Percentiles rank a stretch among this genome's conserved stretches.
These are phyloP conservation scores for Plasmodium coatneyi DNA, from an alignment of 169 alveolate genomes.

Conservation along the genomic window DNA sequence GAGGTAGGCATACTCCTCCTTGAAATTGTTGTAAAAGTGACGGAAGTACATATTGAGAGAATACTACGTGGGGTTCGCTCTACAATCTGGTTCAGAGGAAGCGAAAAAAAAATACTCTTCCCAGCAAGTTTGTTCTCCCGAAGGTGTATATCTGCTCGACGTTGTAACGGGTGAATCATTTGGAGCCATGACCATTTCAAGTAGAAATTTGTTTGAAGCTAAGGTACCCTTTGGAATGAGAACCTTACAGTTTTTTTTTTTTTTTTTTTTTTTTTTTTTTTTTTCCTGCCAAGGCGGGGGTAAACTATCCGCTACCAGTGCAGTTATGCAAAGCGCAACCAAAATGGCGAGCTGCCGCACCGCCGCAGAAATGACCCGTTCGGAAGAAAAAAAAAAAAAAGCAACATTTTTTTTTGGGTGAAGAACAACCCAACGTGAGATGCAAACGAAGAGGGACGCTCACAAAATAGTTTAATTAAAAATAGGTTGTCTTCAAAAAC, in stretches of 20 bases:
- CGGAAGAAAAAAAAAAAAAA: background rate
- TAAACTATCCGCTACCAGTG: background rate
- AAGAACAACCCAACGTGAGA: background rate
- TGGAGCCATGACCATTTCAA: background rate
- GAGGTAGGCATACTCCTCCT: slow-evolving; percentile 58
- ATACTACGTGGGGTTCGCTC: background rate
- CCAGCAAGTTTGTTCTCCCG: background rate
- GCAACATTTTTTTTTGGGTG: background rate
- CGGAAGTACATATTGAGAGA: slow-evolving; percentile 22
- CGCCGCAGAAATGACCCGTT: background rate
- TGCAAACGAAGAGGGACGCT: background rate
- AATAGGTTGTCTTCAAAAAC: background rate
- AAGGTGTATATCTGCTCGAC: background rate
- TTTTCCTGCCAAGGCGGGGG: too few species aligned
- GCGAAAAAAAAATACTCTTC: background rate
- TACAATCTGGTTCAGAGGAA: background rate
- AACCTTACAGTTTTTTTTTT: background rate
- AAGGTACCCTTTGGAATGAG: background rate
- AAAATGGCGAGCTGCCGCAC: background rate
- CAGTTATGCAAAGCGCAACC: background rate
- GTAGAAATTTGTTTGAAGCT: background rate
- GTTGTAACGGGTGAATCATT: background rate
- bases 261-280: background rate
- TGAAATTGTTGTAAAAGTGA: slow-evolving; percentile 47
- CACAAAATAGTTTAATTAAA: background rate